phyloP scores from a whole-genome alignment of 2,329 filamentous ascomycete genomes.

The Fusarium anthophilum region DNA sequence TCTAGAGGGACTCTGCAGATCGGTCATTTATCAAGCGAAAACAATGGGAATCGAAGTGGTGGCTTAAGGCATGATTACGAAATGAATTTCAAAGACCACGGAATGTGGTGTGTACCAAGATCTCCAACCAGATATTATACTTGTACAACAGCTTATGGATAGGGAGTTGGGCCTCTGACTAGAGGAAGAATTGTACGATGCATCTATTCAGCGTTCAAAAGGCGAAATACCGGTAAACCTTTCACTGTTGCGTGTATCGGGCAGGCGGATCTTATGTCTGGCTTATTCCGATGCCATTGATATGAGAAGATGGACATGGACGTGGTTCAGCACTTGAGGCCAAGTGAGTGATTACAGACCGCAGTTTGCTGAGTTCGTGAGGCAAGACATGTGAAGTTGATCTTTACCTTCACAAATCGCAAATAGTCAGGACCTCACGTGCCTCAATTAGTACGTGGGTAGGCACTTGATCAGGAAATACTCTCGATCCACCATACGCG shows the following conservation, averaged over 20 bases:
- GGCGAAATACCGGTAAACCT: neutral
- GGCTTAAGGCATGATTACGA: conserved; percentile 54
- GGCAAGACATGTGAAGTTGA: neutral
- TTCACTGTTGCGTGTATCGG: neutral
- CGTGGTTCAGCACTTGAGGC: neutral
- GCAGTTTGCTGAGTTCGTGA: neutral
- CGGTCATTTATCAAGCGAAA: conserved; percentile 78
- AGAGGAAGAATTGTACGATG: conserved; percentile 27
- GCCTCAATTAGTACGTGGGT: neutral
- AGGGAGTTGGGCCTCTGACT: conserved; percentile 1
- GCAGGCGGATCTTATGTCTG: neutral
- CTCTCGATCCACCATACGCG: conserved; percentile 30
- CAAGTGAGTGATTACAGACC: neutral
- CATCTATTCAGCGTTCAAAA: neutral
- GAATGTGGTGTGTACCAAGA: conserved; percentile 27
- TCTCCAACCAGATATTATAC: conserved; percentile 21
- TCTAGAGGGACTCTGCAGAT: conserved; percentile 76
- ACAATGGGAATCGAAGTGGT: conserved; percentile 79
- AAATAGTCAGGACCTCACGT: neutral
- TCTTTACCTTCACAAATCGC: neutral
- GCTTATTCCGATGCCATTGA: neutral
- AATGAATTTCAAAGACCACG: conserved; percentile 4
- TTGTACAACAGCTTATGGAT: conserved; percentile 41
- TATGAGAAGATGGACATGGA: neutral
- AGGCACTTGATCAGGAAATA: neutral